Conservation (phyloP, 129 eudicot genomes). For the Dittrichia graveolens region DNA sequence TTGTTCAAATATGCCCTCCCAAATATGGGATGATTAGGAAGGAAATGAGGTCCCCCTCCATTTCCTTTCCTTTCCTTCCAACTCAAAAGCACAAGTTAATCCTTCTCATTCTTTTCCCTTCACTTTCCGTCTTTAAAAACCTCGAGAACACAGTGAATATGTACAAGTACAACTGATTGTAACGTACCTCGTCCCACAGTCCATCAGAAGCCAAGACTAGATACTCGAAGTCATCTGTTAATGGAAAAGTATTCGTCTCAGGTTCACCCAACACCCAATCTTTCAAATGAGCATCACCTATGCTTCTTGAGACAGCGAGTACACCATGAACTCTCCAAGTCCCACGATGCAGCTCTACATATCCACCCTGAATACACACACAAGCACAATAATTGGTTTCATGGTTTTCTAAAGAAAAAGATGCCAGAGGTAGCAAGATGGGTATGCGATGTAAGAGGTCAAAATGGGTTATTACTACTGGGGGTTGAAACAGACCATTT, state of each 20-base stretch:
- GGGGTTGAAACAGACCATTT: not conserved
- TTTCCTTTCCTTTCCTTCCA: no score
- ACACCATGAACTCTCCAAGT: slow-evolving; percentile 95
- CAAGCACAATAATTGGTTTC: slow-evolving; percentile 1
- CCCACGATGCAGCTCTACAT: slow-evolving; percentile 82
- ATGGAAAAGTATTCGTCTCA: slow-evolving; percentile 51
- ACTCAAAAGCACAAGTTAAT: no score
- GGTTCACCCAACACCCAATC: slow-evolving; percentile 93
- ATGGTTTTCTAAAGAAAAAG: slow-evolving; percentile 4
- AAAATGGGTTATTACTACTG: not conserved
- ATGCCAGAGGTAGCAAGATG: not conserved
- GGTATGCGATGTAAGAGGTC: not conserved
- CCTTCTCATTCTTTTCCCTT: no score
- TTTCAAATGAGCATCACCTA: slow-evolving; percentile 93
- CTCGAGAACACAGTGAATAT: no score
- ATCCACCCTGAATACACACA: slow-evolving; percentile 71
- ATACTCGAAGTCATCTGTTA: slow-evolving; percentile 72
- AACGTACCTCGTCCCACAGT: slow-evolving; percentile 85
- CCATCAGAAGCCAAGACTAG: slow-evolving; percentile 94
- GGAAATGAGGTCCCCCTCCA: no score
- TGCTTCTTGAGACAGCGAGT: slow-evolving; percentile 91
- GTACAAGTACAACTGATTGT: not conserved
- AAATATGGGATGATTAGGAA: no score
- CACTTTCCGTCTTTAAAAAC: no score
- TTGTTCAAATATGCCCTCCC: no score